Base-by-base conservation (phyloP, 1,284 basidiomycete species). In the Ustilago curta region DNA sequence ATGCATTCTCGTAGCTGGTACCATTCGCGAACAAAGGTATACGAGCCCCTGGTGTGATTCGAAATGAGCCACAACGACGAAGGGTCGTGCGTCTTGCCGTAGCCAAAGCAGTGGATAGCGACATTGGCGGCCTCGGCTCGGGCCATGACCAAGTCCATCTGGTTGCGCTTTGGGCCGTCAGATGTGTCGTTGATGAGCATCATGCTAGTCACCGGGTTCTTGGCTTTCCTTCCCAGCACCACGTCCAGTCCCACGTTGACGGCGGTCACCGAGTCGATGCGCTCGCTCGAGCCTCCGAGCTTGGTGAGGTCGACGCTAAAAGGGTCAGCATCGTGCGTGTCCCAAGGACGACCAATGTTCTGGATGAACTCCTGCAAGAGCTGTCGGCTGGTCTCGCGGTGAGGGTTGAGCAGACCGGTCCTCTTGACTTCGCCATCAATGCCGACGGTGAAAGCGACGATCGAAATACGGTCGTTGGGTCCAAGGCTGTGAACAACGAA, bases 61-160 rank as follows among this genome's bases (percentile, higher is more conserved):
- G 95, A 97, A 88, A 99, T 94, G 47, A 97, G 90, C 96, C 96
- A 99, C 18, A 99, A 89, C n/a, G 94, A 95, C 3, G 93, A 93
- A 7, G 96, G 95, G 85, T 99, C 95, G 84, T 98, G 96, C 16
- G 92, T 92, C 70, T 94, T 93, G 56, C 95, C 95, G 83, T 96
- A 99, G 50, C 96, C 96, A 76, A 99, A 92, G 2, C 94, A 92
- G 86, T 99, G 96, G 59, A 99, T 95, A 1, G 96, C 95, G 25
- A 96, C 91, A 79, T 94, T 95, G 29, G 93, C 95, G 4, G 95
- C 95, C 82, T 99, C 96, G 0, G 95, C 92, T 45, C 96, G 91
- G 44, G 95, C 95, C 67, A 97, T 91, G 31, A 97, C 94, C 19
- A 99, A 89, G 81, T 98, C 95, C 94, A 99, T 97, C 86, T 97